A percentile compares a stretch with the other conserved stretches of the same genome.
phyloP scores from a whole-genome alignment of 2,329 filamentous ascomycete genomes.

The Onygenales sp. region DNA sequence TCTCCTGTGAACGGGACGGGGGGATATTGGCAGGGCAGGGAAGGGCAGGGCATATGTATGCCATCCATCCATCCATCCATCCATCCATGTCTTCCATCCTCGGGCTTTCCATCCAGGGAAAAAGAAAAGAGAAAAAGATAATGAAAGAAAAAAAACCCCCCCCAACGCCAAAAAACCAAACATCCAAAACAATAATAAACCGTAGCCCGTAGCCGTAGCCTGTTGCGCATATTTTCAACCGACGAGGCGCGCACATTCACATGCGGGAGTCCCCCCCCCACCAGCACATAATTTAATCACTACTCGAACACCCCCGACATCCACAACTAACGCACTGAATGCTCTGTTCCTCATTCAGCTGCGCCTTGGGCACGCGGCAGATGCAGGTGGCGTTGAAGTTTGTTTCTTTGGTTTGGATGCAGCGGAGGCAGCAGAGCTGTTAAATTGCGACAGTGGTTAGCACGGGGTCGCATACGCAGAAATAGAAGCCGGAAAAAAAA shows the following conservation, averaged over 20 bases:
- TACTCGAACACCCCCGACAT: conserved; percentile 80
- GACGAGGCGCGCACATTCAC: too few relatives aligned
- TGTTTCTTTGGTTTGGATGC: conserved; percentile 98
- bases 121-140: neutral
- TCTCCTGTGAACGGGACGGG: too few relatives aligned
- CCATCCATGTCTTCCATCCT: too few relatives aligned
- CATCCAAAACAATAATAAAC: neutral
- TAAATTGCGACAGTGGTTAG: conserved; percentile 1
- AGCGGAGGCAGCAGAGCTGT: conserved; percentile 84
- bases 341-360: conserved; percentile 81
- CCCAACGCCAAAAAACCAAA: neutral
- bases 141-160: neutral
- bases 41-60: too few relatives aligned
- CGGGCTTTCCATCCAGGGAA: too few relatives aligned
- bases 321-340: conserved; percentile 94
- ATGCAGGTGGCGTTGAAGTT: conserved; percentile 98
- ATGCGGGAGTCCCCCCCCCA: too few relatives aligned
- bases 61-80: too few relatives aligned
- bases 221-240: too few relatives aligned
- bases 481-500: too few relatives aligned
- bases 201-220: too few relatives aligned
- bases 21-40: too few relatives aligned
- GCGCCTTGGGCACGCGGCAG: conserved; percentile 81
- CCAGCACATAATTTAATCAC: conserved; percentile 60
- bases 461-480: neutral